A percentile compares a stretch with the other conserved stretches of the same genome.
phyloP scores from a whole-genome alignment of 768 basidiomycete genomes.

The Podaxis pistillaris region DNA sequence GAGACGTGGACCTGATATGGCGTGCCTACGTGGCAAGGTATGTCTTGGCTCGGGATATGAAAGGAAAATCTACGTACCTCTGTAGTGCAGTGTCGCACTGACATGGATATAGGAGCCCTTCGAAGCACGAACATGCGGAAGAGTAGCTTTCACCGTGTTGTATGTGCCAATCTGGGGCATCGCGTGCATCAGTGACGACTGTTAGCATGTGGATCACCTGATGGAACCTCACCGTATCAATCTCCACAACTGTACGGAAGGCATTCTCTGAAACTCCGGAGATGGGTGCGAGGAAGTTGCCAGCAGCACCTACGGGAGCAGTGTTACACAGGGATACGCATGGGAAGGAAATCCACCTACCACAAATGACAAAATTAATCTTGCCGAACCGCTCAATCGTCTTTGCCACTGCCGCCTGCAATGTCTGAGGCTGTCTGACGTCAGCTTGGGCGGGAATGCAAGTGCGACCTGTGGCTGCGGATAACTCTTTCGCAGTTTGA shows the following conservation, averaged over 20 bases:
- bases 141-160: conserved; percentile 92
- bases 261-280: conserved; percentile 83
- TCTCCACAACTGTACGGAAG: conserved; percentile 90
- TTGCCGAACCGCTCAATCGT: conserved; percentile 76
- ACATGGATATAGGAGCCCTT: conserved; percentile 88
- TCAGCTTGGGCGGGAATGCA: conserved; percentile 81
- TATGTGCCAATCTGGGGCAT: conserved; percentile 76
- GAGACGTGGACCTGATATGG: conserved; percentile 93
- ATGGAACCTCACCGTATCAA: conserved; percentile 69
- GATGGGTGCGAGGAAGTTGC: conserved; percentile 92
- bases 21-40: conserved; percentile 44
- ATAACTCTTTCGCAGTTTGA: conserved; percentile 68
- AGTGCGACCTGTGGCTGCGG: conserved; percentile 60
- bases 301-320: conserved; percentile 72
- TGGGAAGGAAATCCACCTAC: conserved; percentile 37
- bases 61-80: conserved; percentile 42
- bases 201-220: neutral
- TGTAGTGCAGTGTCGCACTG: conserved; percentile 86
- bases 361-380: conserved; percentile 95
- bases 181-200: neutral
- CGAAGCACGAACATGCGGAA: conserved; percentile 65
- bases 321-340: neutral
- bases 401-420: conserved; percentile 73
- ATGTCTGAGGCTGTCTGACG: conserved; percentile 71
- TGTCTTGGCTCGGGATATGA: neutral